Percentiles rank a stretch among this genome's conserved stretches.
Conservation (phyloP, 2,329 filamentous ascomycete genomes). For the Colletotrichum tofieldiae region DNA sequence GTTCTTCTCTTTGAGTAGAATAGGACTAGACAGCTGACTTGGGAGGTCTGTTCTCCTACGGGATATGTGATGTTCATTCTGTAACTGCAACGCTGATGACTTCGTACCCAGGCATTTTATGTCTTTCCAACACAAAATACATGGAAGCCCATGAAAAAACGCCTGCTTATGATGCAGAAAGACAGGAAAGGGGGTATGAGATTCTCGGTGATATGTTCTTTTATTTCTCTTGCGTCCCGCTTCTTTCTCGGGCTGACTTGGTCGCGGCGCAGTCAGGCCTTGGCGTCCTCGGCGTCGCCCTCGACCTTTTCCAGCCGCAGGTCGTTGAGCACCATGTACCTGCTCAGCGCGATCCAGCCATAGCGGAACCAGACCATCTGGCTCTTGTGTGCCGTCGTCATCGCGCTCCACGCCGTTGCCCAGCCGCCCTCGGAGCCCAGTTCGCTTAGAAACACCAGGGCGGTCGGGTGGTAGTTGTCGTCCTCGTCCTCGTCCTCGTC, state of each 20-base stretch:
- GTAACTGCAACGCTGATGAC: slow-evolving; percentile 13
- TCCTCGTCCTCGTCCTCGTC: slow-evolving; percentile 44
- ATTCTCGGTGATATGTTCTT: slow-evolving; percentile 9
- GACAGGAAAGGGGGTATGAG: neutral
- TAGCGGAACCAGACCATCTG: slow-evolving; percentile 99
- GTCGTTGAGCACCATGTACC: slow-evolving; percentile 98
- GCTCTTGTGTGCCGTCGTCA: slow-evolving; percentile 91
- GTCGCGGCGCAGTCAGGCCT: neutral
- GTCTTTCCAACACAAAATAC: neutral
- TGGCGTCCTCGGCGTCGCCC: neutral
- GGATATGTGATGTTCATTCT: neutral
- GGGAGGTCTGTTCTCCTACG: neutral
- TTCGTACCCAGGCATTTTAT: neutral
- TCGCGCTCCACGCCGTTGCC: slow-evolving; percentile 81
- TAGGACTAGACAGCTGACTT: neutral
- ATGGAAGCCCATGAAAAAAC: slow-evolving; percentile 10
- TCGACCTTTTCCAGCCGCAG: slow-evolving; percentile 69
- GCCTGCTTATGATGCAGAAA: slow-evolving; percentile 27
- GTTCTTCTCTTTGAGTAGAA: neutral
- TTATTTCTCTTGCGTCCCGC: neutral
- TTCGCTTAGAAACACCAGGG: slow-evolving; percentile 80
- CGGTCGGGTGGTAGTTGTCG: slow-evolving; percentile 66
- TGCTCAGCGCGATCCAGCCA: slow-evolving; percentile 91
- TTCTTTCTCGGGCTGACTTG: neutral
- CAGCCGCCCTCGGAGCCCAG: slow-evolving; percentile 72